A percentile compares a stretch with the other conserved stretches of the same genome.
Conservation (phyloP, 2,329 filamentous ascomycete genomes). For the Proliferodiscus dingleyae region DNA sequence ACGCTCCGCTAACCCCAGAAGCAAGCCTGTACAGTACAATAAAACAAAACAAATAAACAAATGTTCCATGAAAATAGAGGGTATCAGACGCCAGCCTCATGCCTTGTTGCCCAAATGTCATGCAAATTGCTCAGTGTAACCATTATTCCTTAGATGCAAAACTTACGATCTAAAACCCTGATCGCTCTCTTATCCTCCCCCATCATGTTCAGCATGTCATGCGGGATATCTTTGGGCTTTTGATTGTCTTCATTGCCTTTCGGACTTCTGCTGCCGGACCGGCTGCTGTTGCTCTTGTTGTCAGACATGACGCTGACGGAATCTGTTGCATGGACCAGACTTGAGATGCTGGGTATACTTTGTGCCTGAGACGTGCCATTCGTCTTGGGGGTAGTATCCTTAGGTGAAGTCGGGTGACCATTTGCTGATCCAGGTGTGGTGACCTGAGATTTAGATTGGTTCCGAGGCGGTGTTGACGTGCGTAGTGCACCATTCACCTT, state of each 20-base stretch:
- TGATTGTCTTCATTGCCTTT: constrained; percentile 16
- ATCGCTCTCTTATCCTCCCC: constrained; percentile 63
- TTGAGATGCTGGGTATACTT: constrained; percentile 30
- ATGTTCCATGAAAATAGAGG: too few species aligned
- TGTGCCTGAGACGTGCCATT: constrained; percentile 24
- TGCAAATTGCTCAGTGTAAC: too few species aligned
- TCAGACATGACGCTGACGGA: constrained; percentile 26
- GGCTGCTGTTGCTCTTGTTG: constrained; percentile 28
- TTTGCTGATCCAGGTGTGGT: constrained; percentile 19
- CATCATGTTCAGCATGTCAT: constrained; percentile 44
- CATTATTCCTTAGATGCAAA: constrained; percentile 32
- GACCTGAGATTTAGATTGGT: constrained; percentile 13
- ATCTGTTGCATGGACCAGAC: constrained; percentile 28
- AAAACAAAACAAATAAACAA: not conserved
- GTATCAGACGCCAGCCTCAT: constrained; percentile 7
- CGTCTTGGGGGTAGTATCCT: constrained; percentile 15
- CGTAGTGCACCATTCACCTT: constrained; percentile 15
- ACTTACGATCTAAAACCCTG: constrained; percentile 59
- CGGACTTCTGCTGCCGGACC: constrained; percentile 26
- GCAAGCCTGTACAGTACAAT: not conserved
- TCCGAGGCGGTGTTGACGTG: constrained; percentile 23
- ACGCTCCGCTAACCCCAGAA: not conserved
- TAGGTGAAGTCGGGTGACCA: constrained; percentile 16
- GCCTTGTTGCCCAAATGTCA: too few species aligned
- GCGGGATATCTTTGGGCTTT: constrained; percentile 51